Conservation (phyloP, 2,329 filamentous ascomycete genomes). For the Fusarium longipes region DNA sequence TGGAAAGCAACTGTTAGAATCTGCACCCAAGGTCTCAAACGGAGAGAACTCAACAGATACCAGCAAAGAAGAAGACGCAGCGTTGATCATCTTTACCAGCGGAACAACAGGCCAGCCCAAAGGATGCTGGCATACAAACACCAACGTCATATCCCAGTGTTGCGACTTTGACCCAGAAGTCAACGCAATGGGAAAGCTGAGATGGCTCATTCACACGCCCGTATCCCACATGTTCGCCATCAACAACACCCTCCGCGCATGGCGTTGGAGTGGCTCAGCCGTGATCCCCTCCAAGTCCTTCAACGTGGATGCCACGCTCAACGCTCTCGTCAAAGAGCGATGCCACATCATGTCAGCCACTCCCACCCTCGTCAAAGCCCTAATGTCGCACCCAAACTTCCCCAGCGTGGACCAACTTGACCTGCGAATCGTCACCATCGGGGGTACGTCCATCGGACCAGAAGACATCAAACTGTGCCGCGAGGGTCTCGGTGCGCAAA, state of each 20-base stretch:
- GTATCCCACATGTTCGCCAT: constrained; percentile 54
- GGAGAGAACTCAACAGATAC: neutral
- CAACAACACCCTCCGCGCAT: constrained; percentile 54
- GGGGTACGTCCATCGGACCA: constrained; percentile 48
- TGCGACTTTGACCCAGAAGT: constrained; percentile 52
- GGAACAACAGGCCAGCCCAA: constrained; percentile 62
- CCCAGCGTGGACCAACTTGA: constrained; percentile 44
- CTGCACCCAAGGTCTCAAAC: neutral
- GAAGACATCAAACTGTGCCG: constrained; percentile 51
- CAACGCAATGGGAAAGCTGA: constrained; percentile 44
- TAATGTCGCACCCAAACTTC: constrained; percentile 48
- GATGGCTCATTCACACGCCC: constrained; percentile 55
- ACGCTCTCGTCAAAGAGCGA: constrained; percentile 48
- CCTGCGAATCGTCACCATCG: constrained; percentile 51
- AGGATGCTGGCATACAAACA: constrained; percentile 56
- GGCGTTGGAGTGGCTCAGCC: constrained; percentile 50
- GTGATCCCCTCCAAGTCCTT: constrained; percentile 53
- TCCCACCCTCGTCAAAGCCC: constrained; percentile 51
- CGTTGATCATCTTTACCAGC: constrained; percentile 61
- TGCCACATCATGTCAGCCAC: constrained; percentile 56
- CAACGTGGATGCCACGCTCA: constrained; percentile 49
- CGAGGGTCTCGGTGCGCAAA: constrained; percentile 47
- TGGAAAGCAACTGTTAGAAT: neutral
- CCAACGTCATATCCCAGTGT: constrained; percentile 54
- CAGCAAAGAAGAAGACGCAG: constrained; percentile 39